Evolutionary conservation across 2,329 filamentous ascomycete genomes (phyloP).

Genomic region (Phialophora expanda): DNA sequence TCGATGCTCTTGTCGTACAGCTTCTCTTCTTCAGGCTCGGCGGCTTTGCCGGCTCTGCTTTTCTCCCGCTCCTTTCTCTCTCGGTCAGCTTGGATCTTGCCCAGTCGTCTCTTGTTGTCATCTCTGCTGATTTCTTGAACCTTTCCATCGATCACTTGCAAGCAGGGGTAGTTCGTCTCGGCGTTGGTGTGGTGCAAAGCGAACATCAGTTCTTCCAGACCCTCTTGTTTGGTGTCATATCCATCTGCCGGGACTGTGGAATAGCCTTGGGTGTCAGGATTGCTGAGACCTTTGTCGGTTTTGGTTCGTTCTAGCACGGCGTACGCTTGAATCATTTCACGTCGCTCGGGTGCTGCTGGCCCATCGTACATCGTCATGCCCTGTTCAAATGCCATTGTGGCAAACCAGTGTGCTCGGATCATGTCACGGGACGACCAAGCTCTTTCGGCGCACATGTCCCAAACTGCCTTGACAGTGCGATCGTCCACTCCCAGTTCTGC

Average conservation of each 20-base stretch:
- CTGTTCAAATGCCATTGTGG: background rate
- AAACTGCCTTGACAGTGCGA: background rate
- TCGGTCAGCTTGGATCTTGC: background rate
- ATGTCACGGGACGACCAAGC: constrained; percentile 4
- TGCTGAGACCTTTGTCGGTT: background rate
- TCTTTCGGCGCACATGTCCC: background rate
- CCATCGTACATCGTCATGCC: background rate
- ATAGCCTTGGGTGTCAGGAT: background rate
- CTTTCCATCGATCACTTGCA: constrained; percentile 17
- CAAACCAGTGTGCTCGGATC: constrained; percentile 17
- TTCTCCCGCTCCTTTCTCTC: background rate
- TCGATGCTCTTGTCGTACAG: background rate
- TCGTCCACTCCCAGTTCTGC: constrained; percentile 12
- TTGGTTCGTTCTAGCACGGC: background rate
- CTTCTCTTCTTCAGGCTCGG: background rate
- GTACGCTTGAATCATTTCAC: background rate
- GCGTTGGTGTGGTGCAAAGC: constrained; percentile 16
- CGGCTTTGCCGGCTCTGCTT: background rate
- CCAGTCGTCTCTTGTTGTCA: background rate
- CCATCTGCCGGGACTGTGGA: constrained; percentile 12
- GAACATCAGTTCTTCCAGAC: constrained; percentile 27
- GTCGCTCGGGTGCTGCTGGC: background rate
- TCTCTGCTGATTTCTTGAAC: constrained; percentile 14
- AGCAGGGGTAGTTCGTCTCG: constrained; percentile 16
- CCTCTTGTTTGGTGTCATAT: constrained; percentile 13